phyloP scores from a whole-genome alignment of 805 yeast species.

The Metschnikowia kofuensis region DNA sequence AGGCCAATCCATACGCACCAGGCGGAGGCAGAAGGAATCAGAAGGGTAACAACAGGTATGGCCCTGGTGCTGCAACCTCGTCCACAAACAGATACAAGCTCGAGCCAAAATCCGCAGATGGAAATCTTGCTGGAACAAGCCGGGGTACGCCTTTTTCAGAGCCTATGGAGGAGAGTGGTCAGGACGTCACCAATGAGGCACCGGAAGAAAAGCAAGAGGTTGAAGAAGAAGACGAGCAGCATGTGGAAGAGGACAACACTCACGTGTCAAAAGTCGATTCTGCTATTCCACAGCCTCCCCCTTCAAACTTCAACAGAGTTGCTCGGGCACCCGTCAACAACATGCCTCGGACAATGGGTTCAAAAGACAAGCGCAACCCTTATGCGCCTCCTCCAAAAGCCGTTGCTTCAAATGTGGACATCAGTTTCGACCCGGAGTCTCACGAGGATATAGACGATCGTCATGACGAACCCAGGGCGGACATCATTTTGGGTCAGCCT shows the following conservation, averaged over 20 bases:
- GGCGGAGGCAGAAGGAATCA: slow-evolving; percentile 14
- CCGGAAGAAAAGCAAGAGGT: background rate
- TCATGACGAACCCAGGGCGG: slow-evolving; percentile 1
- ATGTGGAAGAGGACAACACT: background rate
- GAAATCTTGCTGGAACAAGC: background rate
- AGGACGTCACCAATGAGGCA: background rate
- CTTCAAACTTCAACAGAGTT: background rate
- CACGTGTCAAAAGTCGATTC: background rate
- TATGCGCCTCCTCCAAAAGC: slow-evolving; percentile 7
- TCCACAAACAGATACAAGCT: slow-evolving; percentile 7
- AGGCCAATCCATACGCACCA: slow-evolving; percentile 39
- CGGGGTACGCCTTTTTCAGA: slow-evolving; percentile 3
- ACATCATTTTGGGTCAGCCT: slow-evolving; percentile 11
- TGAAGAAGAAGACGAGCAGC: background rate
- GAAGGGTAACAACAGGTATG: slow-evolving; percentile 14
- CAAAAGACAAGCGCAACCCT: slow-evolving; percentile 3
- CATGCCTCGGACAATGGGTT: background rate
- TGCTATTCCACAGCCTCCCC: background rate
- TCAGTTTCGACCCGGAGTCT: slow-evolving; percentile 28
- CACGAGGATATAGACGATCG: slow-evolving; percentile 8
- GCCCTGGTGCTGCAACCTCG: slow-evolving; percentile 8
- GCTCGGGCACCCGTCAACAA: background rate
- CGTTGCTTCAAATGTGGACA: slow-evolving; percentile 26
- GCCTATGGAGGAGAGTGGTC: background rate
- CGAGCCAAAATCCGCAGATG: slow-evolving; percentile 2